These are phyloP conservation scores for Leccinum griseonigrum DNA, from an alignment of 1,284 basidiomycete species.

Conservation along the genomic window DNA sequence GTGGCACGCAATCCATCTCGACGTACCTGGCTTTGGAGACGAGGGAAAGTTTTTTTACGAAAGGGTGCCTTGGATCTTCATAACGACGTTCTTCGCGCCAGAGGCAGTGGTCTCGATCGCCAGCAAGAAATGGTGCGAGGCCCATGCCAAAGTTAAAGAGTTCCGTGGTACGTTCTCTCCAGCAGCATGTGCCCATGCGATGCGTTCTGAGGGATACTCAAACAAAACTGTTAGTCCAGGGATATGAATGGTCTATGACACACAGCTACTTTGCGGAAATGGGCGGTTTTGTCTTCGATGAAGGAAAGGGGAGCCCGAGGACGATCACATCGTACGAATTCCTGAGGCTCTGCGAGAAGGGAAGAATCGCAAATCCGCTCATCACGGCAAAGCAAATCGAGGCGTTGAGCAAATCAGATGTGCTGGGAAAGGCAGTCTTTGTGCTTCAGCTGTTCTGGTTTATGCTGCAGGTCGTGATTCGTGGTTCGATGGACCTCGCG, in stretches of 20 bases:
- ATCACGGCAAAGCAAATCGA: not conserved
- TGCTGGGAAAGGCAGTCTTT: not conserved
- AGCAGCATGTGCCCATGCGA: not conserved
- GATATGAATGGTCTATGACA: not conserved
- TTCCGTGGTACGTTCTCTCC: not conserved
- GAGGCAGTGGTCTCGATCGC: not conserved
- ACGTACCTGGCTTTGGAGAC: not conserved
- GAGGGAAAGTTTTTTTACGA: not conserved
- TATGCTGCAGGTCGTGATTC: not conserved
- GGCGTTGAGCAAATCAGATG: not conserved
- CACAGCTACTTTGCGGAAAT: not conserved
- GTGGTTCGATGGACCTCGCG: not conserved
- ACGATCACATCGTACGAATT: not conserved
- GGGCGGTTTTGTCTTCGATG: not conserved
- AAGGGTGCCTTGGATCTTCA: not conserved
- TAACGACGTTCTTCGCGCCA: not conserved
- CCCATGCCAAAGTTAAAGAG: not conserved
- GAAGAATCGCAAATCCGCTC: not conserved
- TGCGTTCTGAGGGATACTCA: not conserved
- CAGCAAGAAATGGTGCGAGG: not conserved
- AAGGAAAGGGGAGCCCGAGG: not conserved
- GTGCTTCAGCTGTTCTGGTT: not conserved
- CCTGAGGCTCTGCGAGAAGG: not conserved
- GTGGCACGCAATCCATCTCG: not conserved
- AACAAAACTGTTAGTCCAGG: not conserved